Evolutionary conservation across 352 stramenopile genomes (phyloP).

Genomic region (Globisporangium spinosum): DNA sequence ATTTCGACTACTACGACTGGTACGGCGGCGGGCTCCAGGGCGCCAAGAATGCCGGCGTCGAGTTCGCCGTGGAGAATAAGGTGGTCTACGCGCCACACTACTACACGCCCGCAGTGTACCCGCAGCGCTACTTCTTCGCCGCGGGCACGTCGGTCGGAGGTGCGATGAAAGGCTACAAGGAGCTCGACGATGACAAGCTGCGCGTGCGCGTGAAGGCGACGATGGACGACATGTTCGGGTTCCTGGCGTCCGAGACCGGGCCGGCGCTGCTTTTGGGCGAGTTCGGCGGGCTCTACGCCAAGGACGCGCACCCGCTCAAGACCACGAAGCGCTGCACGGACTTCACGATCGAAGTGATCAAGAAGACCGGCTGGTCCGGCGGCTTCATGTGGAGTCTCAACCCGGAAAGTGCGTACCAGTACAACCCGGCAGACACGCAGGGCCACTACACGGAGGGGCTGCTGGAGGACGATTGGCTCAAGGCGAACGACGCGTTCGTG

Average conservation of each 20-base stretch:
- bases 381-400: slow-evolving; percentile 39
- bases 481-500: slow-evolving; percentile 26
- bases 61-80: slow-evolving; percentile 25
- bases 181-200: slow-evolving; percentile 26
- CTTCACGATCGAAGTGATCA: slow-evolving; percentile 29
- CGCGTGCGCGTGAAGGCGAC: slow-evolving; percentile 21
- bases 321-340: slow-evolving; percentile 33
- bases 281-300: slow-evolving; percentile 32
- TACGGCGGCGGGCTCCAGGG: slow-evolving; percentile 34
- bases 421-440: slow-evolving; percentile 28
- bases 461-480: slow-evolving; percentile 25
- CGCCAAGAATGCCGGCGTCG: slow-evolving; percentile 20
- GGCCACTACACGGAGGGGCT: slow-evolving; percentile 26
- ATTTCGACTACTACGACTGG: slow-evolving; percentile 35
- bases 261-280: slow-evolving; percentile 30
- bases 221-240: slow-evolving; percentile 42
- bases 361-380: slow-evolving; percentile 27
- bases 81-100: slow-evolving; percentile 38
- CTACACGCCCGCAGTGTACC: slow-evolving; percentile 33
- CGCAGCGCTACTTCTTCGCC: slow-evolving; percentile 27
- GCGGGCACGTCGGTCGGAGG: slow-evolving; percentile 13
- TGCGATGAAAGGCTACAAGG: slow-evolving; percentile 20
- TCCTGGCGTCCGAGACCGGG: slow-evolving; percentile 21
- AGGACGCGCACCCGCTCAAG: slow-evolving; percentile 26
- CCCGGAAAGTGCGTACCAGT: slow-evolving; percentile 37